These are phyloP conservation scores for Rhizoclosmatium globosum DNA, from an alignment of 192 early-diverging fungal genomes.

Conservation along the genomic window DNA sequence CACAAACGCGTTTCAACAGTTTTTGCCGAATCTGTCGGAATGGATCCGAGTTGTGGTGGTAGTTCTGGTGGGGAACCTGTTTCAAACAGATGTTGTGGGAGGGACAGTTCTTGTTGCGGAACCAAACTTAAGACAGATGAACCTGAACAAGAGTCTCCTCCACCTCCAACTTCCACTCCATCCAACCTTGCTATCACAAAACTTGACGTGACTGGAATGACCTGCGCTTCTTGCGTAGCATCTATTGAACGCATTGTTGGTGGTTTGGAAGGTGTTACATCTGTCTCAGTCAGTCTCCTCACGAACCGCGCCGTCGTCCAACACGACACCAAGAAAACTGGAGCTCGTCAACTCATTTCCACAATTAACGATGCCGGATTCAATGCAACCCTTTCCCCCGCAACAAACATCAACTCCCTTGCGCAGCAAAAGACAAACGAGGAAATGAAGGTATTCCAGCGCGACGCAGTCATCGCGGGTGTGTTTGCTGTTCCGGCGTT, in stretches of 20 bases:
- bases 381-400: constrained; percentile 53
- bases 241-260: constrained; percentile 44
- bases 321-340: constrained; percentile 62
- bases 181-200: constrained; percentile 31
- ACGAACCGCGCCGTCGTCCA: constrained; percentile 53
- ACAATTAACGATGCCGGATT: constrained; percentile 70
- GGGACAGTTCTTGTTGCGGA: not conserved
- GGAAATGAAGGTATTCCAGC: constrained; percentile 51
- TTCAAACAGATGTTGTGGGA: constrained; percentile 10
- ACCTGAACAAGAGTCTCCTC: not conserved
- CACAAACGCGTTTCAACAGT: not conserved
- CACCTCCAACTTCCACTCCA: constrained; percentile 5
- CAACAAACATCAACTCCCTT: constrained; percentile 39
- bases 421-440: constrained; percentile 45
- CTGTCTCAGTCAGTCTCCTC: constrained; percentile 45
- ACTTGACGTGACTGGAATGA: constrained; percentile 56
- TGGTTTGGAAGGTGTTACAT: constrained; percentile 33
- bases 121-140: not conserved
- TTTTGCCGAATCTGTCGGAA: not conserved
- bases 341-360: constrained; percentile 67
- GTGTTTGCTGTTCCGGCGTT: constrained; percentile 75
- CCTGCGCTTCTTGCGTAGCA: constrained; percentile 57
- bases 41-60: constrained; percentile 5
- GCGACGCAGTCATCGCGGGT: constrained; percentile 58
- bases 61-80: not conserved